Conservation (phyloP, 2,329 filamentous ascomycete genomes). For the Cadophora sp. region DNA sequence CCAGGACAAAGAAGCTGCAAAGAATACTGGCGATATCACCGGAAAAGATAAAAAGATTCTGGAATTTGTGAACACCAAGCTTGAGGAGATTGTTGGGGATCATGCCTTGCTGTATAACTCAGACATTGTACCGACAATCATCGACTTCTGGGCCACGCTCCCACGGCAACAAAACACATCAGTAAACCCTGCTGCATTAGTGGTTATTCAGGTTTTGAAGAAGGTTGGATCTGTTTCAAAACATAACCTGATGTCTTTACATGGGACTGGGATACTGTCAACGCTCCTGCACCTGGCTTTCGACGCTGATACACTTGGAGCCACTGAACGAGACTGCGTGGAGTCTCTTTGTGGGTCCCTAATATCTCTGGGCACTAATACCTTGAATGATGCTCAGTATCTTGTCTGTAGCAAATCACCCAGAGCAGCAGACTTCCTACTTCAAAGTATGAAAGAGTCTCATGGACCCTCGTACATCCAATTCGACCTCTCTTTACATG, state of each 20-base stretch:
- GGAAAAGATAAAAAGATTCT: conserved; percentile 37
- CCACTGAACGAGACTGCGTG: conserved; percentile 64
- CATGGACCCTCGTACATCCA: conserved; percentile 86
- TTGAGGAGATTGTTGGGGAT: conserved; percentile 57
- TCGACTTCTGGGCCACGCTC: conserved; percentile 69
- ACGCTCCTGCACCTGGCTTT: conserved; percentile 70
- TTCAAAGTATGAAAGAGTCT: conserved; percentile 76
- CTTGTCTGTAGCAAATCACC: conserved; percentile 63
- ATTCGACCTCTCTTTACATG: conserved; percentile 88
- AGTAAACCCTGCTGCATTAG: conserved; percentile 62
- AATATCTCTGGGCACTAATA: conserved; percentile 77
- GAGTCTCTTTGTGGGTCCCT: conserved; percentile 72
- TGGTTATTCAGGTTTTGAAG: conserved; percentile 58
- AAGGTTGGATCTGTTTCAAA: conserved; percentile 67
- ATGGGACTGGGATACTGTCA: conserved; percentile 74
- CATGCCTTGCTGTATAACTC: conserved; percentile 63
- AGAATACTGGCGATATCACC: neutral
- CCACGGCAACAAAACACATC: conserved; percentile 54
- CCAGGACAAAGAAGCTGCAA: neutral
- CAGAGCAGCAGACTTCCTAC: conserved; percentile 70
- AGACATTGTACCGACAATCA: conserved; percentile 67
- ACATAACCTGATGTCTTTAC: conserved; percentile 74
- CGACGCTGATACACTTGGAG: conserved; percentile 55
- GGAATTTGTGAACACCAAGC: conserved; percentile 45
- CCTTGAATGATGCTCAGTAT: conserved; percentile 82